Conservation (phyloP, 768 basidiomycete species). For the Amanita molliuscula region DNA sequence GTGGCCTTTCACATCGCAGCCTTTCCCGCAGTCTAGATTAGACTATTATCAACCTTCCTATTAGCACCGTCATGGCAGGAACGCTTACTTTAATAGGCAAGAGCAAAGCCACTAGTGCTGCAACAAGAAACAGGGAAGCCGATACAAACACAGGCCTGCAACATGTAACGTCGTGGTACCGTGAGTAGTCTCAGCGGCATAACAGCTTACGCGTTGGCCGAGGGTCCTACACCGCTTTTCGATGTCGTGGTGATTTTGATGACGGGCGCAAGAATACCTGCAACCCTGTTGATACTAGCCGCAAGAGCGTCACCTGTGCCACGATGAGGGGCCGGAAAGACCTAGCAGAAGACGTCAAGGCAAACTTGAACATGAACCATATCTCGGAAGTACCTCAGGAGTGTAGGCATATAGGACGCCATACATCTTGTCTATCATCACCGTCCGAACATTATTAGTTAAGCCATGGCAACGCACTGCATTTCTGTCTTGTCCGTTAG, state of each 20-base stretch:
- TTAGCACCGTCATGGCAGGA: too few relatives aligned
- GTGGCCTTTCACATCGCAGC: not conserved
- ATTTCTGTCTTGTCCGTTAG: slow-evolving; percentile 15
- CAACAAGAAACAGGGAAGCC: slow-evolving; percentile 32
- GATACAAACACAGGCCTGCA: slow-evolving; percentile 39
- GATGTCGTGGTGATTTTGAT: slow-evolving; percentile 37
- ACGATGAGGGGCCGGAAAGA: slow-evolving; percentile 48
- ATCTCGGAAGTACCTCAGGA: slow-evolving; percentile 30
- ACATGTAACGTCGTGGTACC: not conserved
- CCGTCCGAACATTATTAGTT: not conserved
- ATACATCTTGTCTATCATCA: slow-evolving; percentile 26
- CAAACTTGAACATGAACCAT: not conserved
- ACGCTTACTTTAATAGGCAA: slow-evolving; percentile 35
- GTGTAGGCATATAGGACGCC: slow-evolving; percentile 48
- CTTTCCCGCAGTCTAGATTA: not conserved
- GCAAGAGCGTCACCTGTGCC: slow-evolving; percentile 44
- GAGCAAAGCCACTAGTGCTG: slow-evolving; percentile 27
- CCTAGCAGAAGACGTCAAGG: slow-evolving; percentile 8
- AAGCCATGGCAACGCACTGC: slow-evolving; percentile 18
- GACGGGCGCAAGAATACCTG: slow-evolving; percentile 36
- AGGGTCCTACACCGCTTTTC: slow-evolving; percentile 17
- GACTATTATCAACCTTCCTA: not conserved
- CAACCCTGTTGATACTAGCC: slow-evolving; percentile 37
- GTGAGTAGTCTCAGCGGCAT: not conserved
- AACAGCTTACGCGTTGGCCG: slow-evolving; percentile 24